Conservation (phyloP, 176 grass and related monocot genomes). For the Carex kokanica region DNA sequence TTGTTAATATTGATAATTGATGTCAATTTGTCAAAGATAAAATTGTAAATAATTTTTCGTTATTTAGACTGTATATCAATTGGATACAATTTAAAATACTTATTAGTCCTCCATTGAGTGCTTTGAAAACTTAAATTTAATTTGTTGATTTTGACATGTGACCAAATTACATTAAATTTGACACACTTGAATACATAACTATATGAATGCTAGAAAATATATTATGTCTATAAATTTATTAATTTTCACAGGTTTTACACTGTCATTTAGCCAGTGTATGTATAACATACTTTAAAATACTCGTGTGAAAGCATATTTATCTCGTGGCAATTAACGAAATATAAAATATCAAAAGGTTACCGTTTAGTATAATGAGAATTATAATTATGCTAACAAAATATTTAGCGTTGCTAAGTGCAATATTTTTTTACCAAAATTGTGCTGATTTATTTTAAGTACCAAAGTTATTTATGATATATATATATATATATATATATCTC, state of each 20-base stretch:
- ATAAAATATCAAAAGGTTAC: neutral
- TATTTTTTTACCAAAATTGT: neutral
- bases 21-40: neutral
- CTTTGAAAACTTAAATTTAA: too few relatives aligned
- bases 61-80: neutral
- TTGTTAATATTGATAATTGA: neutral
- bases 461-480: neutral
- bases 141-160: too few relatives aligned
- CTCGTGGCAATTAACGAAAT: neutral
- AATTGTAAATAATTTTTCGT: neutral
- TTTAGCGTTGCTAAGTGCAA: neutral
- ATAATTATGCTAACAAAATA: neutral
- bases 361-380: neutral
- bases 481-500: too few relatives aligned
- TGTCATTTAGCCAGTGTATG: neutral
- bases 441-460: neutral
- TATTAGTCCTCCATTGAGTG: too few relatives aligned
- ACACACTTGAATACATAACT: neutral
- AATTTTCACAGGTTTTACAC: too few relatives aligned
- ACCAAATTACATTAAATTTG: neutral
- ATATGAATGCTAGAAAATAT: too few relatives aligned
- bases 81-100: neutral
- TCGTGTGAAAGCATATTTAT: neutral
- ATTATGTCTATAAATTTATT: too few relatives aligned
- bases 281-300: neutral